Base-by-base conservation (phyloP, 441 rosid genomes). In the Viola pubescens region DNA sequence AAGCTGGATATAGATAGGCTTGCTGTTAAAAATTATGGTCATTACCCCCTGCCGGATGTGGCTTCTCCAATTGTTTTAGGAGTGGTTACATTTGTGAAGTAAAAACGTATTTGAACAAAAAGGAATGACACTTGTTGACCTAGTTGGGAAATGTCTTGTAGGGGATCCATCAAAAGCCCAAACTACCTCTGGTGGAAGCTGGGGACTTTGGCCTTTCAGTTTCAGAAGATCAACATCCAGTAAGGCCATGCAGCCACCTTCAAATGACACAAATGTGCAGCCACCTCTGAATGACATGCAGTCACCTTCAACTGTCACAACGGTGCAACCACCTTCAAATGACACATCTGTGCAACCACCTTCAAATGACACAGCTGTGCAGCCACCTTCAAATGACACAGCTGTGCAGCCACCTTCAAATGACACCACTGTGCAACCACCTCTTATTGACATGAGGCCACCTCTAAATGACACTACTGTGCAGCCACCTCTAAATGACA, bases 151-250 rank as follows among this genome's bases (percentile, higher is more conserved):
- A 64, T 59, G 73, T 65, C 42, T 66, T 58, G 77, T 60, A 72
- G 85, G 72, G 58, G 68, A 71, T 70, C 62, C 76, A 65, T 73
- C 81, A 59, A 72, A 81, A 65, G 46, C 54, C 54, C 54, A 46
- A 61, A 66, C 69, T 66, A 68, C 78, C 12, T 48, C 64, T 12
- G 61, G 73, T 60, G 91, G 85, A 73, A 81, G 85, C 75, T 90
- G 99, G 98, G 75, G 77, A 64, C 70, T 92, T 65, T 90, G 96
- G 97, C 99, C 99, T 62, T 88, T 90, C 80, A 71, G 82, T 73
- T 77, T 75, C 56, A 72, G 70, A 68, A 70, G 73, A 61, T 73
- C 94, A 56, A 79, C 67, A 54, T 80, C 85, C n/a, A 72, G 60
- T 63, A 74, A 73, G 65, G 64, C 26, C 11, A 41, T 52, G 57